phyloP scores from a whole-genome alignment of 345 rosid species.

The Linum tenue region DNA sequence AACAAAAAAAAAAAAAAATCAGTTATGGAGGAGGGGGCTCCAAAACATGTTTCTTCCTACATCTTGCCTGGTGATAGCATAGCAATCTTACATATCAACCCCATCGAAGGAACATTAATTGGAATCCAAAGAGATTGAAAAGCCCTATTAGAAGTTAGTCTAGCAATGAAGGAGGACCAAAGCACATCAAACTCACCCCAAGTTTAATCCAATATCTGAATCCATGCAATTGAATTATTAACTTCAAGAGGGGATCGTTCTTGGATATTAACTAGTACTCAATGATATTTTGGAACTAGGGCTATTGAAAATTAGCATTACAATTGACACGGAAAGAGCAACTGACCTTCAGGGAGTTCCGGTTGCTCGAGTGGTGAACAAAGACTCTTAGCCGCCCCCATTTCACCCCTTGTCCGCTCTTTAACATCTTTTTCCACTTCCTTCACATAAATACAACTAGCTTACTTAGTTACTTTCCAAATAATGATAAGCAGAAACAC shows the following conservation, averaged over 20 bases:
- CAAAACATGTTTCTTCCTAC: neutral
- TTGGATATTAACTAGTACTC: too few relatives aligned
- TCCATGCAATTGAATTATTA: too few relatives aligned
- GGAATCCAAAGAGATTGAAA: too few relatives aligned
- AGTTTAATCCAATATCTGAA: too few relatives aligned
- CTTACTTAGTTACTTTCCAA: too few relatives aligned
- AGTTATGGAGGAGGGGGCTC: neutral
- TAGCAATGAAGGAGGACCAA: too few relatives aligned
- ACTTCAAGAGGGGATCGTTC: too few relatives aligned
- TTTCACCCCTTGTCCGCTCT: constrained; percentile 78
- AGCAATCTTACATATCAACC: too few relatives aligned
- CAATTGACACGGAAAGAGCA: neutral
- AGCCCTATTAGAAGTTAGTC: too few relatives aligned
- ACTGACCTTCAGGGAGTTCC: constrained; percentile 62
- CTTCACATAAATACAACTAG: constrained; percentile 22
- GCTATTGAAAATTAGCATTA: neutral
- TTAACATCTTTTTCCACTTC: constrained; percentile 91
- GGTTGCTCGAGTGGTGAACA: constrained; percentile 96
- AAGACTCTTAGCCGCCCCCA: constrained; percentile 87
- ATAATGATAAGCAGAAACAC: neutral
- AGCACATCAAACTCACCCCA: too few relatives aligned
- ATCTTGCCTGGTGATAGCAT: neutral
- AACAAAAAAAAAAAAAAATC: neutral
- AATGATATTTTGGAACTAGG: too few relatives aligned
- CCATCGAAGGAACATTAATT: too few relatives aligned